phyloP scores from a whole-genome alignment of 306 rosid genomes.

The Cajanus cajan region DNA sequence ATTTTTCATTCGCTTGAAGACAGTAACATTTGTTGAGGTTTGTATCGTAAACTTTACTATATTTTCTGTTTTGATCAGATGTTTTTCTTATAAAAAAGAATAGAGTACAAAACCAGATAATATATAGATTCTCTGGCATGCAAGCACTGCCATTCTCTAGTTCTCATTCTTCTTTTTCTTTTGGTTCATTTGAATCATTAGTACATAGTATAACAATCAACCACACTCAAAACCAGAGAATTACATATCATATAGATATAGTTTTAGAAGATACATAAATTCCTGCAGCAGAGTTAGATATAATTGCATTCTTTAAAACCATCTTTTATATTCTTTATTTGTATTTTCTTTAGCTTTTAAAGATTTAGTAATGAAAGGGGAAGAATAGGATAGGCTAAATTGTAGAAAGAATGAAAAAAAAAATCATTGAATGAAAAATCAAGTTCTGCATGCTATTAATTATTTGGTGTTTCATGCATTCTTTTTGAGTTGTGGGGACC shows the following conservation, averaged over 20 bases:
- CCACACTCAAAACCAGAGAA: not conserved
- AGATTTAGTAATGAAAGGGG: too few relatives aligned
- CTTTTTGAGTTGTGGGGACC: too few relatives aligned
- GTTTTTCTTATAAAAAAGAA: not conserved
- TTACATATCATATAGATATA: not conserved
- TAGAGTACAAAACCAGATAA: not conserved
- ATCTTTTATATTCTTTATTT: not conserved
- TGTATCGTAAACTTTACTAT: conserved; percentile 24
- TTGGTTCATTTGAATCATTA: not conserved
- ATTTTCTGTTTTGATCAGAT: not conserved
- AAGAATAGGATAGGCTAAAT: not conserved
- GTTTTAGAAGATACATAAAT: not conserved
- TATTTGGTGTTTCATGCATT: not conserved
- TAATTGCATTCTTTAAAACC: not conserved
- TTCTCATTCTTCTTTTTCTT: not conserved
- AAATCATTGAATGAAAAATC: not conserved
- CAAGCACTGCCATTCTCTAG: not conserved
- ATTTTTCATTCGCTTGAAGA: conserved; percentile 40
- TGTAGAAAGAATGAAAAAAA: not conserved
- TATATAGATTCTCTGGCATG: not conserved
- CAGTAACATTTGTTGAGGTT: conserved; percentile 37
- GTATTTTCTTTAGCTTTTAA: not conserved
- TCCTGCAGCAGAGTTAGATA: not conserved
- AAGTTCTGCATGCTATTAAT: not conserved
- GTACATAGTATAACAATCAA: not conserved